Evolutionary conservation across 495 filamentous ascomycete species (phyloP).

Genomic region (Daldinia concentrica): DNA sequence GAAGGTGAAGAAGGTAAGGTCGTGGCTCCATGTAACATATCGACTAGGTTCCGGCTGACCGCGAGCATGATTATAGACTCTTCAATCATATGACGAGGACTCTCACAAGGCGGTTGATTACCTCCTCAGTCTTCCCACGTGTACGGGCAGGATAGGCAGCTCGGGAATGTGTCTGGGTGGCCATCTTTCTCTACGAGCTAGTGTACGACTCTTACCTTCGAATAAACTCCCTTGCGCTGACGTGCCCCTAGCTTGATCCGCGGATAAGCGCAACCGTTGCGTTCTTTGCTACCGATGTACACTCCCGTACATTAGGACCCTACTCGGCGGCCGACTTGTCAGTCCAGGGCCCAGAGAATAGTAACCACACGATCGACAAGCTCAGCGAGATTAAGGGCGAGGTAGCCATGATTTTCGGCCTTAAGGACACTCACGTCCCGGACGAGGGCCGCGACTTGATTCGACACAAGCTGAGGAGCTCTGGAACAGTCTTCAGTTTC

Average conservation of each 20-base stretch:
- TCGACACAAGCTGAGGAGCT: constrained; percentile 80
- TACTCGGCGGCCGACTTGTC: constrained; percentile 47
- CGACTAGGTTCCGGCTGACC: constrained; percentile 20
- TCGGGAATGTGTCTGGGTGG: constrained; percentile 98
- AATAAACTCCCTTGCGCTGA: constrained; percentile 10
- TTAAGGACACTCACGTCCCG: constrained; percentile 90
- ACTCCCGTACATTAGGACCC: constrained; percentile 75
- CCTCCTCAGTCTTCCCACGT: constrained; percentile 78
- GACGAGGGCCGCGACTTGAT: constrained; percentile 87
- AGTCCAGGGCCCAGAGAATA: constrained; percentile 40
- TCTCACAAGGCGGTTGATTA: constrained; percentile 75
- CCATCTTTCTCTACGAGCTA: constrained; percentile 86
- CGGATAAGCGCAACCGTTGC: constrained; percentile 79
- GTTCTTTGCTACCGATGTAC: constrained; percentile 95
- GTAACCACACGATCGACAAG: constrained; percentile 56
- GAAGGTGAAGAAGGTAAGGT: constrained; percentile 77
- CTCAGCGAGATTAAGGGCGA: constrained; percentile 79
- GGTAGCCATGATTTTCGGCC: constrained; percentile 84
- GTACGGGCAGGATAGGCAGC: constrained; percentile 83
- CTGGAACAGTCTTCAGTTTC: constrained; percentile 78
- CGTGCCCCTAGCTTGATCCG: constrained; percentile 64
- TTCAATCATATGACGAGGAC: constrained; percentile 91
- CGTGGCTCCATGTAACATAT: constrained; percentile 3
- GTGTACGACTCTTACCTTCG: constrained; percentile 47
- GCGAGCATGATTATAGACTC: constrained; percentile 60